phyloP scores from a whole-genome alignment of 176 grass and related monocot genomes.

The Otatea glauca region DNA sequence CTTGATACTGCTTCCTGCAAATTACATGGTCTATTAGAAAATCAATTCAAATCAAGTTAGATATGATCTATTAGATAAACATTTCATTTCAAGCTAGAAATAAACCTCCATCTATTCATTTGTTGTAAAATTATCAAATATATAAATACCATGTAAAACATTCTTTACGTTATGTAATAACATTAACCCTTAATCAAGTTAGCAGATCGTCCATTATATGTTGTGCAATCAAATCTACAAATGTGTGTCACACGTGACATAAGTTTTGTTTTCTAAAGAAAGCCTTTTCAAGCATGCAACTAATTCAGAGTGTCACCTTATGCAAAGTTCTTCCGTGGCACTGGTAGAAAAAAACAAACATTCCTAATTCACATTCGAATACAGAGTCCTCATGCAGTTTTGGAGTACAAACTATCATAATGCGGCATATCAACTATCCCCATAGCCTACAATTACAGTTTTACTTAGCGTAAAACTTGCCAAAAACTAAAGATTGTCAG shows the following conservation, averaged over 20 bases:
- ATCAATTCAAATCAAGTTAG: conserved; percentile 6
- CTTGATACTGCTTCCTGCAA: conserved; percentile 35
- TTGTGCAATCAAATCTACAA: background rate
- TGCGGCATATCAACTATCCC: too few species aligned
- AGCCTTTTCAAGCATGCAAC: background rate
- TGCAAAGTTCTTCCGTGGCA: too few species aligned
- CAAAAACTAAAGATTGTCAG: too few species aligned
- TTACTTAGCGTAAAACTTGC: too few species aligned
- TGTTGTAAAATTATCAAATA: background rate
- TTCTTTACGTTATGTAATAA: background rate
- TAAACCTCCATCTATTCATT: too few species aligned
- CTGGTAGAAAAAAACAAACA: too few species aligned
- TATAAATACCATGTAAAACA: background rate
- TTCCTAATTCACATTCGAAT: too few species aligned
- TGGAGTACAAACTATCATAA: too few species aligned
- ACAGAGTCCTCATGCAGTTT: too few species aligned
- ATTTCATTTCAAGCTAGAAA: too few species aligned
- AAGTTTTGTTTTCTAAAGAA: background rate
- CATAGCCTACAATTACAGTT: too few species aligned
- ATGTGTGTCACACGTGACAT: background rate
- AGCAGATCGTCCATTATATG: background rate
- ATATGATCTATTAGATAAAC: background rate
- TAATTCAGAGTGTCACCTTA: too few species aligned
- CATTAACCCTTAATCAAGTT: background rate
- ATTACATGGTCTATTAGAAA: conserved; percentile 24